These are phyloP conservation scores for Trypethelium eluteriae DNA, from an alignment of 495 filamentous ascomycete genomes.

Conservation along the genomic window DNA sequence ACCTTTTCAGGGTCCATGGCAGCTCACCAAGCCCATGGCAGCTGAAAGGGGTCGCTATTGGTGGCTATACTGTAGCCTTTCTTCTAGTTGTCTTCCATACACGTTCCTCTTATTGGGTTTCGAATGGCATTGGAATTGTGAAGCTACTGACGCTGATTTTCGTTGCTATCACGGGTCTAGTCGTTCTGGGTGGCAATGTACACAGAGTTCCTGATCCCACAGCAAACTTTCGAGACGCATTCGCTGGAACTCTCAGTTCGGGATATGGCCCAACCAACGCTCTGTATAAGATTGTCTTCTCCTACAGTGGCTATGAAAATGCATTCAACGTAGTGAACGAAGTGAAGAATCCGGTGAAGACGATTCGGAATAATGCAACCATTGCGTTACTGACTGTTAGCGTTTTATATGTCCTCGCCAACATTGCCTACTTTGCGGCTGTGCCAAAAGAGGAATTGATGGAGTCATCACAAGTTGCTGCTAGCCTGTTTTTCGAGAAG, in stretches of 20 bases:
- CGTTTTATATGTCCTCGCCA: constrained; percentile 52
- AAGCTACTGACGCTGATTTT: constrained; percentile 53
- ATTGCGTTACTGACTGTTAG: constrained; percentile 46
- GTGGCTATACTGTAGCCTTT: constrained; percentile 48
- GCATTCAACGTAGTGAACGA: constrained; percentile 62
- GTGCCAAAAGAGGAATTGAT: constrained; percentile 49
- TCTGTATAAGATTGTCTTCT: constrained; percentile 55
- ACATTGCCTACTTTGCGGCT: constrained; percentile 55
- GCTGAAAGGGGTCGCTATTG: constrained; percentile 56
- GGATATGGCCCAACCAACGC: constrained; percentile 48
- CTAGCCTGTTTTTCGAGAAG: constrained; percentile 51
- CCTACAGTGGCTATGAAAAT: constrained; percentile 55
- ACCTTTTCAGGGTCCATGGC: constrained; percentile 47
- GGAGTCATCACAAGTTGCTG: constrained; percentile 47
- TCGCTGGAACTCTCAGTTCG: constrained; percentile 42
- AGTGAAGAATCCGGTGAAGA: constrained; percentile 56
- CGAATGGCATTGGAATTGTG: constrained; percentile 48
- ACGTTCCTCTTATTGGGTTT: constrained; percentile 47
- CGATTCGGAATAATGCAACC: constrained; percentile 45
- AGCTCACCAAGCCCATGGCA: constrained; percentile 47
- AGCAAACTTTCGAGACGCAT: constrained; percentile 52
- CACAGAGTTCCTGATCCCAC: constrained; percentile 48
- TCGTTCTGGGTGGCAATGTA: constrained; percentile 52
- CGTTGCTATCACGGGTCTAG: constrained; percentile 52
- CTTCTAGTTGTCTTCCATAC: constrained; percentile 48